Evolutionary conservation across 2,329 filamentous ascomycete genomes (phyloP).

Genomic region (Cladosporium sp.): DNA sequence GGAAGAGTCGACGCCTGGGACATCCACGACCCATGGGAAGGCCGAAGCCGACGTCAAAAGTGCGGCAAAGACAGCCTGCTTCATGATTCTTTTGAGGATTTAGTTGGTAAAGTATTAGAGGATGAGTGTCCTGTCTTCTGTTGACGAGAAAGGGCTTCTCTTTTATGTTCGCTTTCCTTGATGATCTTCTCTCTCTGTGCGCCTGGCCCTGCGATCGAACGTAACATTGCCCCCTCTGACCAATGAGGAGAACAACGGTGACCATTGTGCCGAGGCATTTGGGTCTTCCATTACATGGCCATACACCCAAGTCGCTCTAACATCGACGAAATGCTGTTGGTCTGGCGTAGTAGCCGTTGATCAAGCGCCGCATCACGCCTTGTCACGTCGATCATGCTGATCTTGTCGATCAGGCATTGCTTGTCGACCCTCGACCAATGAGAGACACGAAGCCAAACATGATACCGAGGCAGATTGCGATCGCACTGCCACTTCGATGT

Average conservation of each 20-base stretch:
- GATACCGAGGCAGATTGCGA: not conserved
- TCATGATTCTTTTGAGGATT: constrained; percentile 17
- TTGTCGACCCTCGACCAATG: not conserved
- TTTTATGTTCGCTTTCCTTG: not conserved
- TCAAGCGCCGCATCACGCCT: not conserved
- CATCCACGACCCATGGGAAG: constrained; percentile 35
- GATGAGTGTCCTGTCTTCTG: too few species aligned
- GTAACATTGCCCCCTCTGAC: too few species aligned
- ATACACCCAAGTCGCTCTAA: too few species aligned
- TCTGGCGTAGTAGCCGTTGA: not conserved
- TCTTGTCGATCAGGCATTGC: not conserved
- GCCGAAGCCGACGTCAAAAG: constrained; percentile 26
- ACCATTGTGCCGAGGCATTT: too few species aligned
- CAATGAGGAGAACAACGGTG: too few species aligned
- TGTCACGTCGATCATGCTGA: not conserved
- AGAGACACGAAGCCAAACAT: not conserved
- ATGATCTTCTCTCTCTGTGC: not conserved
- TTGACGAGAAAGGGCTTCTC: not conserved
- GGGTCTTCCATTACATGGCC: too few species aligned
- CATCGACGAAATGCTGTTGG: not conserved
- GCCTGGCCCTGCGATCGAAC: not conserved
- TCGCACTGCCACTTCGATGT: too few species aligned
- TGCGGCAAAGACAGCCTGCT: constrained; percentile 18
- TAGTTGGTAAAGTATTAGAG: not conserved
- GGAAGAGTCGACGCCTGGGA: constrained; percentile 33